These are phyloP conservation scores for Isabelozyma heimii DNA, from an alignment of 805 yeast species.

Conservation along the genomic window DNA sequence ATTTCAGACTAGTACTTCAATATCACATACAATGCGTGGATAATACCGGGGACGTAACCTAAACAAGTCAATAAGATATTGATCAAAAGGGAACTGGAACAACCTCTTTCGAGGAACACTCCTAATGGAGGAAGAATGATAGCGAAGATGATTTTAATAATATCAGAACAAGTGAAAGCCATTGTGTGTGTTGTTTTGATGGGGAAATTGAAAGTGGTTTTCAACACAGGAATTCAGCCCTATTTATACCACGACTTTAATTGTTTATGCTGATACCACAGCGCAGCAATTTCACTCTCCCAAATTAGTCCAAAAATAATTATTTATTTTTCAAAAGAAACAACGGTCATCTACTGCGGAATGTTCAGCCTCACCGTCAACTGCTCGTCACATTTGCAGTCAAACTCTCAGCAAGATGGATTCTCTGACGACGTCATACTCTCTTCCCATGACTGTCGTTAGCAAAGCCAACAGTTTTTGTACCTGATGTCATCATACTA, in stretches of 20 bases:
- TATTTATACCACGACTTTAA: no score
- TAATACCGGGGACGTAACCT: conserved; percentile 74
- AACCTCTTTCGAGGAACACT: conserved; percentile 59
- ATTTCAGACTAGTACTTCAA: conserved; percentile 18
- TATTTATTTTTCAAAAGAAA: no score
- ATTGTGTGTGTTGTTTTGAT: conserved; percentile 17
- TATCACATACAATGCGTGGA: conserved; percentile 63
- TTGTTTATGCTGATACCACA: no score
- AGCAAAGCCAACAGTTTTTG: neutral
- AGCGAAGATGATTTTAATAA: conserved; percentile 50
- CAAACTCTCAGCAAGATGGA: no score
- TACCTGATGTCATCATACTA: no score
- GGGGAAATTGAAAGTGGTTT: neutral
- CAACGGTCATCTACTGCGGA: no score
- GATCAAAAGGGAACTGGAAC: conserved; percentile 42
- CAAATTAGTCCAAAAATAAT: no score
- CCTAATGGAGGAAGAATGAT: conserved; percentile 60
- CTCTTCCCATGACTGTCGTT: neutral
- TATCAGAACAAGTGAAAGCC: conserved; percentile 54
- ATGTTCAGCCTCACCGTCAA: no score
- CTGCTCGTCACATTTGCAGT: no score
- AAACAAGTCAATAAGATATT: conserved; percentile 66
- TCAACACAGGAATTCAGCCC: neutral
- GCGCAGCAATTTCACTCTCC: no score
- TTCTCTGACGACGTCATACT: no score